These are phyloP conservation scores for Fusarium longipes DNA, from an alignment of 2,329 filamentous ascomycete genomes.

Conservation along the genomic window DNA sequence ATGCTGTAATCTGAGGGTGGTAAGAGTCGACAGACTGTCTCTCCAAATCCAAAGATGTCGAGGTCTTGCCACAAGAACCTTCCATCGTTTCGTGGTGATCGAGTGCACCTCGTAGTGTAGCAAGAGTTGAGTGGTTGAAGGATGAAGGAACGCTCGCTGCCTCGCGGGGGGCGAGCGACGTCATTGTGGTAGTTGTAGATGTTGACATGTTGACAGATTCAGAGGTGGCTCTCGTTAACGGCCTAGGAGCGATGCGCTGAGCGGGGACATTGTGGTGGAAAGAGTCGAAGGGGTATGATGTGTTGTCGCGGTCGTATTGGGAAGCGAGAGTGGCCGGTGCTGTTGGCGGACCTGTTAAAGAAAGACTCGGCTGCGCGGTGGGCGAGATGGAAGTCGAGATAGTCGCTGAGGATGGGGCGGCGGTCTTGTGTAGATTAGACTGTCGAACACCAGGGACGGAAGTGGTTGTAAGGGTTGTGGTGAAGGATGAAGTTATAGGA, in stretches of 20 bases:
- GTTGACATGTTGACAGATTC: slow-evolving; percentile 50
- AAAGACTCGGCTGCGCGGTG: slow-evolving; percentile 12
- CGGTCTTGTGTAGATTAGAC: slow-evolving; percentile 29
- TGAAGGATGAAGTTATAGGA: slow-evolving; percentile 28
- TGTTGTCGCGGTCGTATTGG: slow-evolving; percentile 40
- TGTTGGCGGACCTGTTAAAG: slow-evolving; percentile 20
- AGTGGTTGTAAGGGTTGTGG: slow-evolving; percentile 11
- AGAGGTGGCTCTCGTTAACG: slow-evolving; percentile 53
- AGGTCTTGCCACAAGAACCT: slow-evolving; percentile 45
- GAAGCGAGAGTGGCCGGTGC: slow-evolving; percentile 21
- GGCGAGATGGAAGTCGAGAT: slow-evolving; percentile 24
- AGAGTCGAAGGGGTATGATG: slow-evolving; percentile 20
- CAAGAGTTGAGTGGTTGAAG: slow-evolving; percentile 49
- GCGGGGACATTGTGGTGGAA: slow-evolving; percentile 51
- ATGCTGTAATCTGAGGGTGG: slow-evolving; percentile 42
- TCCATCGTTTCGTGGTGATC: slow-evolving; percentile 51
- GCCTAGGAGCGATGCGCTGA: slow-evolving; percentile 51
- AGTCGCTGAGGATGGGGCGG: slow-evolving; percentile 17
- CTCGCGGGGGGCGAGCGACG: slow-evolving; percentile 47
- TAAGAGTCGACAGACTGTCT: slow-evolving; percentile 42
- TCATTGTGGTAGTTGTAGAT: slow-evolving; percentile 49
- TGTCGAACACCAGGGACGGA: slow-evolving; percentile 16
- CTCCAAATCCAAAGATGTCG: slow-evolving; percentile 53
- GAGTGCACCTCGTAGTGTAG: slow-evolving; percentile 52
- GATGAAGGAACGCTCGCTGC: slow-evolving; percentile 49